Evolutionary conservation across 768 basidiomycete species (phyloP), one percentile per base, ranked within the genome.

Genomic region (Plicaturopsis crispa): DNA sequence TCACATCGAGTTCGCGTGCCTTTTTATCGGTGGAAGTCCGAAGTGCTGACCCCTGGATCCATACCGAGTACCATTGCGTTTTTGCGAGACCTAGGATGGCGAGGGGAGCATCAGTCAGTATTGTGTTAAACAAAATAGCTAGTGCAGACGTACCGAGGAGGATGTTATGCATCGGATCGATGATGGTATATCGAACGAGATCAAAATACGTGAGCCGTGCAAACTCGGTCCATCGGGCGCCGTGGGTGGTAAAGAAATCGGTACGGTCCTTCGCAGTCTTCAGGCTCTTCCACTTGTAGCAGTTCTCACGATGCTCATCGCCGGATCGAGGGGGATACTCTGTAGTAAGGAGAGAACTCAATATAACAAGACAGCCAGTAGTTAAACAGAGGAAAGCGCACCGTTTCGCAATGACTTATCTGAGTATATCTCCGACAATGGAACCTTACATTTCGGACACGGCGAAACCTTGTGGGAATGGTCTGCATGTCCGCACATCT

Each of bases 401-500:
- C 49, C 33, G 30, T 53, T 49, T 5, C 33, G 18, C 16, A 53
- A 30, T 0, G 47, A 41, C 22, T 42, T n/a, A 1, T 46, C 38
- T 1, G 45, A 33, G 38, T 43, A 50, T 7, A 54, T 10, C 7
- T 53, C 39, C 0, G 12, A 42, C 2, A 47, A 43, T 2, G 39
- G 16, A 2, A 58, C 49, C 8, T 38, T 33, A 38, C 58, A 60
- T 31, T 54, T 50, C 0, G 51, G 33, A 35, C 57, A 59, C 5
- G 53, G 56, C 19, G 46, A 41, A 5, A 36, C 31, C 1, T 39
- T 49, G 36, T 57, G 56, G 5, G 36, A 14, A 17, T 59, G 51
- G 30, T 57, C 54, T 4, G 53, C 50, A 28, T 51, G 53, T 1
- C 57, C 50, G 14, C 39, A 41, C 8, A 57, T 36, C 33, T 57